These are phyloP conservation scores for Trypanosoma boissoni DNA, from an alignment of 208 protist genomes.

Conservation along the genomic window DNA sequence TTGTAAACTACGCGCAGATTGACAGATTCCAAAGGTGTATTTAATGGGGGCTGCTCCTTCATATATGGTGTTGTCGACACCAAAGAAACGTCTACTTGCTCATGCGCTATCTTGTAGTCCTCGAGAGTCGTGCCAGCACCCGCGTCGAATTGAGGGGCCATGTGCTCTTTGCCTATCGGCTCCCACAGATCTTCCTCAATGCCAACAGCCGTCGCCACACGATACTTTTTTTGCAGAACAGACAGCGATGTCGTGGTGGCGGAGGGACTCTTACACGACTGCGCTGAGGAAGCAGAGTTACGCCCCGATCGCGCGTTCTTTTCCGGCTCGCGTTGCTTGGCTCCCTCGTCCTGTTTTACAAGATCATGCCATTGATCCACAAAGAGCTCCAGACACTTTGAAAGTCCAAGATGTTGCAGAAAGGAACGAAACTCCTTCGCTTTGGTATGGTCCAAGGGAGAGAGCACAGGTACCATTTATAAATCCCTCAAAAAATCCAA, in stretches of 20 bases:
- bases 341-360: conserved; percentile 17
- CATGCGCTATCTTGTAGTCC: conserved; percentile 28
- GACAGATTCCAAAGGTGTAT: conserved; percentile 44
- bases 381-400: conserved; percentile 16
- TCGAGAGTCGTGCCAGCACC: conserved; percentile 45
- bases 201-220: conserved; percentile 42
- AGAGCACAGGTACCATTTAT: conserved; percentile 9
- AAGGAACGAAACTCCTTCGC: conserved; percentile 23
- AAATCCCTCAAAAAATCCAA: no score
- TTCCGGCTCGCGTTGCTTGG: background rate
- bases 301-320: conserved; percentile 1
- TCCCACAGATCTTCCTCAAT: conserved; percentile 45
- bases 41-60: conserved; percentile 40
- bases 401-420: conserved; percentile 14
- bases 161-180: conserved; percentile 2
- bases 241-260: background rate
- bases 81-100: conserved; percentile 24
- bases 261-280: conserved; percentile 7
- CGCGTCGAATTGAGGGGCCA: conserved; percentile 39
- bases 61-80: conserved; percentile 44
- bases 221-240: conserved; percentile 16
- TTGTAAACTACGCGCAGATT: conserved; percentile 63
- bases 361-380: conserved; percentile 21
- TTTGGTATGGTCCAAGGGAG: conserved; percentile 11
- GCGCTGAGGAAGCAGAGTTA: conserved; percentile 7